A percentile compares a stretch with the other conserved stretches of the same genome.
Evolutionary conservation across 306 rosid genomes (phyloP).

Genomic region (Corylus americana): DNA sequence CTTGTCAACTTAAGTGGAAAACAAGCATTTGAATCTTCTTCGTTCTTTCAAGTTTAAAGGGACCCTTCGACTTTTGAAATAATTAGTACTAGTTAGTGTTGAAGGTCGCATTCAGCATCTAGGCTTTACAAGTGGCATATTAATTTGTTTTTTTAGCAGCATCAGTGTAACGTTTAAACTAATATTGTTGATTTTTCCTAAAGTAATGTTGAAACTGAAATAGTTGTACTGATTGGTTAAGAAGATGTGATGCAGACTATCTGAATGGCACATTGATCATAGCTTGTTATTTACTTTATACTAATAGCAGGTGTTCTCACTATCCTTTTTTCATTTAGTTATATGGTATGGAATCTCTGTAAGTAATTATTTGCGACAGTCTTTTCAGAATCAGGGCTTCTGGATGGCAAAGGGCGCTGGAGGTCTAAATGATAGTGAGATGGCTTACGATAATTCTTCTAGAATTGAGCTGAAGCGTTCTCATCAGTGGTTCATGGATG

Average conservation of each 20-base stretch:
- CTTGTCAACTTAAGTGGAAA: neutral
- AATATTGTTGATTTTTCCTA: too few species aligned
- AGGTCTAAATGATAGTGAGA: slow-evolving; percentile 56
- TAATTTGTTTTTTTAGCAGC: neutral
- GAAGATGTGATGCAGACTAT: neutral
- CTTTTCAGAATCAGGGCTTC: slow-evolving; percentile 62
- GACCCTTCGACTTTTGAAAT: neutral
- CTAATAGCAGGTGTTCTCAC: slow-evolving; percentile 2
- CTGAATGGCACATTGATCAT: slow-evolving; percentile 6
- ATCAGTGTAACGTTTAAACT: too few species aligned
- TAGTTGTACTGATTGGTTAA: neutral
- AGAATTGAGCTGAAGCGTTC: slow-evolving; percentile 65
- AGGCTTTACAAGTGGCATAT: neutral
- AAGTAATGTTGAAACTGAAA: neutral
- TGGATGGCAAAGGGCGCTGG: slow-evolving; percentile 64
- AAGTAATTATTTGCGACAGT: slow-evolving; percentile 25
- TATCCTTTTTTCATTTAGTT: slow-evolving; percentile 18
- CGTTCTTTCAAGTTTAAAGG: neutral
- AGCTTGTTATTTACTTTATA: slow-evolving; percentile 10
- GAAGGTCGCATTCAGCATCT: neutral
- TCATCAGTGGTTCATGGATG: slow-evolving; percentile 74
- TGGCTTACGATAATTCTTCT: slow-evolving; percentile 47
- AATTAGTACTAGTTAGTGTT: neutral
- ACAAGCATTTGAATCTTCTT: neutral
- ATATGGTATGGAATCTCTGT: slow-evolving; percentile 20